Evolutionary conservation across 148 eudicot species (phyloP).

Genomic region (Vaccinium macrocarpon): DNA sequence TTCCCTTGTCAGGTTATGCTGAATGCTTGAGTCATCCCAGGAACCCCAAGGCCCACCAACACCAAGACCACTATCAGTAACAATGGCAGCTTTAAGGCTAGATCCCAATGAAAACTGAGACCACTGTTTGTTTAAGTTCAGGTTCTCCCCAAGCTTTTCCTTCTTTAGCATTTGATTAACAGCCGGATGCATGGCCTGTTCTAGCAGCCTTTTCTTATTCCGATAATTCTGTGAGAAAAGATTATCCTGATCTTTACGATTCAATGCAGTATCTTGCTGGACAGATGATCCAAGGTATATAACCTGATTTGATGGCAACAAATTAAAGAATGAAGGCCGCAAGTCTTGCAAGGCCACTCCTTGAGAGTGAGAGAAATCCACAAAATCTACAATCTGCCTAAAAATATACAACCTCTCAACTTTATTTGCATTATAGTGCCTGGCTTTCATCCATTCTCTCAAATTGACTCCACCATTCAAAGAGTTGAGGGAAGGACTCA

Average conservation of each 20-base stretch:
- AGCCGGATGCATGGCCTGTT: slow-evolving; percentile 28
- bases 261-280: slow-evolving; percentile 28
- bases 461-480: slow-evolving; percentile 50
- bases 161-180: slow-evolving; percentile 42
- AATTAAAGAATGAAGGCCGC: slow-evolving; percentile 75
- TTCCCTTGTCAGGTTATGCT: slow-evolving; percentile 22
- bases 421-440: slow-evolving; percentile 42
- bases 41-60: slow-evolving; percentile 31
- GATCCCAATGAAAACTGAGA: slow-evolving; percentile 42
- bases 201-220: slow-evolving; percentile 51
- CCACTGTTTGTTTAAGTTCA: slow-evolving; percentile 35
- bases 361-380: slow-evolving; percentile 60
- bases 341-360: slow-evolving; percentile 62
- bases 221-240: slow-evolving; percentile 22
- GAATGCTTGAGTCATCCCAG: slow-evolving; percentile 21
- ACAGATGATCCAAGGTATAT: slow-evolving; percentile 56
- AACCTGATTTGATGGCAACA: slow-evolving; percentile 54
- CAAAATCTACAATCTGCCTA: slow-evolving; percentile 64
- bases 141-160: slow-evolving; percentile 48
- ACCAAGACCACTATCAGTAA: slow-evolving; percentile 24
- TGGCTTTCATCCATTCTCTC: slow-evolving; percentile 74
- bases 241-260: slow-evolving; percentile 28
- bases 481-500: slow-evolving; percentile 20
- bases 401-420: slow-evolving; percentile 48
- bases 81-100: slow-evolving; percentile 29